A percentile compares a stretch with the other conserved stretches of the same genome.
Evolutionary conservation across 768 basidiomycete genomes (phyloP).

Genomic region (Naganishia kalamii): DNA sequence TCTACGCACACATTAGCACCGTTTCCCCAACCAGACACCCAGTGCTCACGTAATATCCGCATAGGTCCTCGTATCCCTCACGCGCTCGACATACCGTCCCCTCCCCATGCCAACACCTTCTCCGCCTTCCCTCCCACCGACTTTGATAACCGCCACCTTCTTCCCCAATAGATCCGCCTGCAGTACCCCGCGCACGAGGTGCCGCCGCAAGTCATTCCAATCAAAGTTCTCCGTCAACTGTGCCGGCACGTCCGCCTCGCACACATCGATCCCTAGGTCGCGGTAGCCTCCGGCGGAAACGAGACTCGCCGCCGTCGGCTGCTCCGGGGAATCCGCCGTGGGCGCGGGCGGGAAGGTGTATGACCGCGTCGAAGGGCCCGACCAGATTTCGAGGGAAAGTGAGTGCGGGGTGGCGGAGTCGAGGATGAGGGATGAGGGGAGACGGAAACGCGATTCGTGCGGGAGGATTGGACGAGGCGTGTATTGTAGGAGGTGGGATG

Average conservation of each 20-base stretch:
- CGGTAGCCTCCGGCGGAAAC: constrained; percentile 34
- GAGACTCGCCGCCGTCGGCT: constrained; percentile 5
- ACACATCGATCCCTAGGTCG: constrained; percentile 45
- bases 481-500: constrained; percentile 39
- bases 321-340: constrained; percentile 4
- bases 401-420: constrained; percentile 77
- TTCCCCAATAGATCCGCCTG: constrained; percentile 92
- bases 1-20: too few species aligned
- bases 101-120: constrained; percentile 27
- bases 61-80: constrained; percentile 86
- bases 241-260: constrained; percentile 69
- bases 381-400: constrained; percentile 81
- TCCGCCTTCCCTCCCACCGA: constrained; percentile 49
- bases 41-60: constrained; percentile 68
- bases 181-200: constrained; percentile 90
- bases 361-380: constrained; percentile 50
- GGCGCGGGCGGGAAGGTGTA: neutral
- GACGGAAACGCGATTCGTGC: constrained; percentile 24
- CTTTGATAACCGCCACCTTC: constrained; percentile 83
- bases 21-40: neutral
- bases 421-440: constrained; percentile 49
- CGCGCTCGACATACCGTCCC: constrained; percentile 81
- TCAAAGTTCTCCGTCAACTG: constrained; percentile 99
- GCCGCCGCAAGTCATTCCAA: constrained; percentile 80
- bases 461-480: constrained; percentile 33